Evolutionary conservation across 2,329 filamentous ascomycete species (phyloP), one percentile per base, ranked within the genome.

Genomic region (Pestalotiopsis sp.): DNA sequence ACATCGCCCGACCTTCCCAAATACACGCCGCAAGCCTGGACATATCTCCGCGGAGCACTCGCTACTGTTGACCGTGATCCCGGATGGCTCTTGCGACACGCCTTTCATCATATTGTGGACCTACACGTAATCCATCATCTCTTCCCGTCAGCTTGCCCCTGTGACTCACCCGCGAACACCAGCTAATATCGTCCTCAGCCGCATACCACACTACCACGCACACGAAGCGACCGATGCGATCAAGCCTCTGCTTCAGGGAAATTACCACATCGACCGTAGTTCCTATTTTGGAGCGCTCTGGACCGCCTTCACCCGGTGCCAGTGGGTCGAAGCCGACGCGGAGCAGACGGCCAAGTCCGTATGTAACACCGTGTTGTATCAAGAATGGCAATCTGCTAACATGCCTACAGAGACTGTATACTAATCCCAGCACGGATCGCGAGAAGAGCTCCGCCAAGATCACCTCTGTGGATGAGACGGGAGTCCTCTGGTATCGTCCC

Each of bases 91-190:
- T 86, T 88, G 66, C 85, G 84, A 63, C 86, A 90, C 78, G 80
- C 90, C 72, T 88, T 91, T 81, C 89, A 91, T 78, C 86, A 87
- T 65, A 91, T 91, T 76, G 88, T 90, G 59, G 88, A 89, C 71
- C 86, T 86, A 65, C 89, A 91, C 74, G 89, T 91, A 20, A 83
- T 90, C 27, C 89, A 91, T 77, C 89, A 91, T 73, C 79, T 88
- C 12, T 88, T 90, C 78, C 85, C 88, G 80, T 86, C 80, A 72
- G 81, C 76, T 59, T 13, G 57, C 11, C 9, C 6, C 12, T 13
- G 3, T 17, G 57, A 17, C 9, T n/a, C 25, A 49, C n/a, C 66
- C 62, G 7, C 6, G 9, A 17, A 20, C 17, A 36, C 31, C 17
- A 58, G 5, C 9, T 41, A 41, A 27, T 31, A 3, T n/a, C n/a